Evolutionary conservation across 129 eudicot genomes (phyloP).

Genomic region (Solidago caesia): DNA sequence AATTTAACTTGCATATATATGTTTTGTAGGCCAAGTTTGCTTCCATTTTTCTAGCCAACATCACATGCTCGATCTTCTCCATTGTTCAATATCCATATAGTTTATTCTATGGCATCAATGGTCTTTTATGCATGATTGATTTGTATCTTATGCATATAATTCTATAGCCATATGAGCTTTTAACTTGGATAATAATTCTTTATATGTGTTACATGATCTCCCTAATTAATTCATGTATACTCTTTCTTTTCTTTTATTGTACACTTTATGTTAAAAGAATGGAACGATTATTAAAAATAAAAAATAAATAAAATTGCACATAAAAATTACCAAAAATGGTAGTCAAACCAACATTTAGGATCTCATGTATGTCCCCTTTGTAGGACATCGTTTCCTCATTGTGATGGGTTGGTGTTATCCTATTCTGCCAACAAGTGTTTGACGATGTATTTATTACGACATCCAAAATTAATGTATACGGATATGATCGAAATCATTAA

Average conservation of each 20-base stretch:
- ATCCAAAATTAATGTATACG: not conserved
- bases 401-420: slow-evolving; percentile 31
- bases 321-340: slow-evolving; percentile 23
- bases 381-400: slow-evolving; percentile 31
- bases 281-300: not conserved
- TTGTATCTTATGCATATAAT: slow-evolving; percentile 23
- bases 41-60: slow-evolving; percentile 33
- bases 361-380: slow-evolving; percentile 29
- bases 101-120: slow-evolving; percentile 13
- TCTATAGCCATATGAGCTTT: slow-evolving; percentile 7
- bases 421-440: slow-evolving; percentile 25
- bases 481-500: not conserved
- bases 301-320: not conserved
- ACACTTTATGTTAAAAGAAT: slow-evolving; percentile 21
- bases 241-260: not conserved
- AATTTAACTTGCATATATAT: slow-evolving; percentile 16
- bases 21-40: slow-evolving; percentile 38
- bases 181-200: slow-evolving; percentile 10
- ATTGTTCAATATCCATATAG: slow-evolving; percentile 18
- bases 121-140: slow-evolving; percentile 12
- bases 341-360: slow-evolving; percentile 30
- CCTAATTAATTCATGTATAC: not conserved
- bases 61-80: slow-evolving; percentile 29
- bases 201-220: not conserved
- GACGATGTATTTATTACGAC: slow-evolving; percentile 11